These are phyloP conservation scores for Arabidopsis hybrid DNA, from an alignment of 441 rosid genomes.

Conservation along the genomic window DNA sequence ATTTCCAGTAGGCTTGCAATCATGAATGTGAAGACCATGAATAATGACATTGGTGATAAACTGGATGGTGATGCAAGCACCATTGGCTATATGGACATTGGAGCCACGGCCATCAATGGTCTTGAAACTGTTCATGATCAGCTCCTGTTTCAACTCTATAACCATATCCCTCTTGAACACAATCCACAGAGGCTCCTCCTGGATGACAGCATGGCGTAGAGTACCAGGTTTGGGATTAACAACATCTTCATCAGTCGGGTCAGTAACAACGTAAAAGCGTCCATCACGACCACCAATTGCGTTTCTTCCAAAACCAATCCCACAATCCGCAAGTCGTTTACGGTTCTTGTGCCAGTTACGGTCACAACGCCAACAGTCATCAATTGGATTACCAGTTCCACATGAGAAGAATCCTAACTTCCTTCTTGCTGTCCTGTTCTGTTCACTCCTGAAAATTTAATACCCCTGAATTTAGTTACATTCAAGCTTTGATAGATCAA, in stretches of 20 bases:
- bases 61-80: conserved; percentile 89
- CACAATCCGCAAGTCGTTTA: conserved; percentile 89
- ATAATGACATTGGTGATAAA: conserved; percentile 82
- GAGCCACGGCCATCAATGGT: conserved; percentile 92
- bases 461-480: not conserved
- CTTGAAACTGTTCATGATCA: conserved; percentile 91
- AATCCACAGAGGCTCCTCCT: conserved; percentile 86
- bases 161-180: conserved; percentile 95
- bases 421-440: conserved; percentile 79
- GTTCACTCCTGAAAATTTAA: conserved; percentile 62
- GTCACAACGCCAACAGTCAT: conserved; percentile 97
- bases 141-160: conserved; percentile 79
- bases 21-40: conserved; percentile 89
- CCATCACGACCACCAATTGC: conserved; percentile 97
- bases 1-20: conserved; percentile 89
- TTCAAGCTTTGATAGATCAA: not conserved
- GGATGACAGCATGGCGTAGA: conserved; percentile 90
- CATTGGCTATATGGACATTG: conserved; percentile 90
- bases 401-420: conserved; percentile 83
- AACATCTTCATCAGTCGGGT: conserved; percentile 74
- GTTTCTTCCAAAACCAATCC: conserved; percentile 92
- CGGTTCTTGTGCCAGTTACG: conserved; percentile 85
- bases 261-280: conserved; percentile 82
- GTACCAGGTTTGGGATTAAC: conserved; percentile 96
- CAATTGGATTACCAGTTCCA: conserved; percentile 88